Evolutionary conservation across 768 basidiomycete genomes (phyloP), one percentile per base, ranked within the genome.

Genomic region (Mycena epipterygia): DNA sequence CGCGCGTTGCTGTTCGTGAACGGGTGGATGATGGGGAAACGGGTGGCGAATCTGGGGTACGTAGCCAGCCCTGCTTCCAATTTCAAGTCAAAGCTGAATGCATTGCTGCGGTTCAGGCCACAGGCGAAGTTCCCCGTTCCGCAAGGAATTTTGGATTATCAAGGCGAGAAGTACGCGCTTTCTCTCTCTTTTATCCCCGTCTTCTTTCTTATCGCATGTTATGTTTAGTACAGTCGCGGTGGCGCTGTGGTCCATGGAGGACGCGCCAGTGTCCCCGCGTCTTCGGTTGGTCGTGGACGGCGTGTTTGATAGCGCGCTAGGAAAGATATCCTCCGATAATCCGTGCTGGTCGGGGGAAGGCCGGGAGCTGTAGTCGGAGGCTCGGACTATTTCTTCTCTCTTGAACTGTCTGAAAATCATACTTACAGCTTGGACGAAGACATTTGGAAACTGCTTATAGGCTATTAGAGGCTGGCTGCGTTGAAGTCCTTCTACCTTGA

Each of bases 21-120:
- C 73, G 95, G 94, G 11, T 96, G 95, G 95, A 91, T 92, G 89
- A 93, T 93, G 88, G 95, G 94, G 13, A 95, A 95, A 79, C 79
- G 90, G 27, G 86, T 92, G 23, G 89, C 81, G 23, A 91, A 93
- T 76, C 84, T 93, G 1, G 91, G 92, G 93, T 89, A 71, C 60
- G 86, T 77, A 12, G 19, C n/a, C 41, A 41, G 67, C 8, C 13
- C 41, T 64, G 17, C 39, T 39, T n/a, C 0, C 17, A 41, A 25
- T 32, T 33, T 52, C 62, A 27, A 11, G 19, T 33, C 65, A 41
- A 67, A 33, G 61, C 35, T 62, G 35, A 33, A 32, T 35, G 32
- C 41, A 7, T 41, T 60, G 14, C 13, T 8, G 33, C 5, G 37
- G 29, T 48, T 4, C 16, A 93, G 92, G 11, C 94, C 94, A 21